These are phyloP conservation scores for Pyronema domesticum DNA, from an alignment of 495 filamentous ascomycete species.

Conservation along the genomic window DNA sequence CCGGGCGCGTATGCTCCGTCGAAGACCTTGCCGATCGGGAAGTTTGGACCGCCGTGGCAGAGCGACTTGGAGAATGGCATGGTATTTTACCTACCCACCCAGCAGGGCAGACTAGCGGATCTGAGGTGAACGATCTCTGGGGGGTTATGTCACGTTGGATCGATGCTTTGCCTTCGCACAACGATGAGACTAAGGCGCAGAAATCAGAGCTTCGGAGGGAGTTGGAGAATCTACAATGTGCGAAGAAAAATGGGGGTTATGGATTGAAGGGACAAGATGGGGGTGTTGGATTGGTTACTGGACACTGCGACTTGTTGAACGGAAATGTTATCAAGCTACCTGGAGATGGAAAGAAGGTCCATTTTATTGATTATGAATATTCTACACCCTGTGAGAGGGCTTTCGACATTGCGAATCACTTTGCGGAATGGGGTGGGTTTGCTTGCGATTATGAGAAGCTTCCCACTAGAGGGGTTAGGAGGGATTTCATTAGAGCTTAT, in stretches of 20 bases:
- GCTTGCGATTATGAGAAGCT: constrained; percentile 78
- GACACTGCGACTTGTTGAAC: constrained; percentile 84
- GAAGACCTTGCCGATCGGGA: constrained; percentile 51
- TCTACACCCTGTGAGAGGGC: constrained; percentile 83
- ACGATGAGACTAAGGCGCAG: constrained; percentile 44
- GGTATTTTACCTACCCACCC: constrained; percentile 42
- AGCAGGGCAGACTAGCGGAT: neutral
- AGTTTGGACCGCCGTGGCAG: constrained; percentile 71
- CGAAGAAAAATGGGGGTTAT: constrained; percentile 28
- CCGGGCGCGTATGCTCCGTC: constrained; percentile 58
- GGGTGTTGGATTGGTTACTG: constrained; percentile 49
- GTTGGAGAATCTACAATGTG: constrained; percentile 41
- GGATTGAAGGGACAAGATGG: constrained; percentile 20
- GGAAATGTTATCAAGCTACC: constrained; percentile 89
- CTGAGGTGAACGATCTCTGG: constrained; percentile 45
- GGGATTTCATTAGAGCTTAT: constrained; percentile 72
- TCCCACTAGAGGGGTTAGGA: constrained; percentile 58
- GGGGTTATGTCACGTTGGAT: constrained; percentile 93
- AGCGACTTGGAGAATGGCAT: constrained; percentile 80
- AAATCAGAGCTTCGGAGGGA: constrained; percentile 55
- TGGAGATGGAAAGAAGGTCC: constrained; percentile 31
- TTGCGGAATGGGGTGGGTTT: constrained; percentile 95
- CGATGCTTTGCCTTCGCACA: constrained; percentile 55
- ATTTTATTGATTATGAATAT: constrained; percentile 97
- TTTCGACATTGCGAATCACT: constrained; percentile 99